These are phyloP conservation scores for Aegilops speltoides DNA, from an alignment of 176 grass and related monocot species.

Conservation along the genomic window DNA sequence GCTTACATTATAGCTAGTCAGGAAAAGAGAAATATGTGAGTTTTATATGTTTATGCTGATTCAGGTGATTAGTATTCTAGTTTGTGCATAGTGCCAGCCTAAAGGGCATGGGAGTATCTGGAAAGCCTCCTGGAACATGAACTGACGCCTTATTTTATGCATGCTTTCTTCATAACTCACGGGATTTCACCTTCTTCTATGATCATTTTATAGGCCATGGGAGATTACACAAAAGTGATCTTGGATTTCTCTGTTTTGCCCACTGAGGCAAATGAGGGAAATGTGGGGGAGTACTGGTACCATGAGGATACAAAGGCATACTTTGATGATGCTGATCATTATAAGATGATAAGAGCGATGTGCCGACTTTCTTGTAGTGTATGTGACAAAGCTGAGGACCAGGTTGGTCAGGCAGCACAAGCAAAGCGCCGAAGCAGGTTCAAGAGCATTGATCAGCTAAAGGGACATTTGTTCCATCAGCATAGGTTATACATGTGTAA, in stretches of 20 bases:
- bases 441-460: constrained; percentile 88
- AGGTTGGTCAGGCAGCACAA: constrained; percentile 42
- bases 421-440: constrained; percentile 69
- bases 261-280: constrained; percentile 48
- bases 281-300: constrained; percentile 80
- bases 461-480: constrained; percentile 80
- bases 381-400: constrained; percentile 73
- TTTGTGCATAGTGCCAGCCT: not conserved
- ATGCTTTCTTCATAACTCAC: not conserved
- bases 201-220: constrained; percentile 53
- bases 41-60: not conserved
- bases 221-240: constrained; percentile 85
- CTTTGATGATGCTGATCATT: constrained; percentile 85
- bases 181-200: constrained; percentile 12
- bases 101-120: not conserved
- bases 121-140: not conserved
- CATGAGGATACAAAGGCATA: constrained; percentile 88
- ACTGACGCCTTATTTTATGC: not conserved
- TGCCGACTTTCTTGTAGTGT: constrained; percentile 94
- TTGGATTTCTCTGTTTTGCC: constrained; percentile 74
- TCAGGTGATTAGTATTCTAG: not conserved
- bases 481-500: constrained; percentile 82
- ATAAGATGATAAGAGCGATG: constrained; percentile 93
- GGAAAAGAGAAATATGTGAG: not conserved
- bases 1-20: not conserved